Percentiles rank a stretch among this genome's conserved stretches.
Conservation (phyloP, 1,139 yeast species). For the Yamadazyma dushanensis region DNA sequence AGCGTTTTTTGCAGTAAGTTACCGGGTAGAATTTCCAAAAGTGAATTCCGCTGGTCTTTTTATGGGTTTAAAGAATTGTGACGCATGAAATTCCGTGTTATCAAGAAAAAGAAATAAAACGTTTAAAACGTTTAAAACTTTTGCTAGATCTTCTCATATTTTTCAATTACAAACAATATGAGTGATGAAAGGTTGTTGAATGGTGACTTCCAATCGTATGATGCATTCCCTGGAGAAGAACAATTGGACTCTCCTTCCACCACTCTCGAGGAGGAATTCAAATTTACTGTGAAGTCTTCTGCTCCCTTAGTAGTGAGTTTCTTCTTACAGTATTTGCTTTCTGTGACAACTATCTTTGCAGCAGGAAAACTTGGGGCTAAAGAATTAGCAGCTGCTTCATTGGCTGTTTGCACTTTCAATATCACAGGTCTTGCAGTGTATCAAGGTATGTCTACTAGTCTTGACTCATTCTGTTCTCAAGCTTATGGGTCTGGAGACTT, state of each 20-base stretch:
- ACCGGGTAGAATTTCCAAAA: not conserved
- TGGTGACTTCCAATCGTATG: constrained; percentile 24
- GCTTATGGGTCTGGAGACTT: constrained; percentile 45
- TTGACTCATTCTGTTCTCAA: constrained; percentile 56
- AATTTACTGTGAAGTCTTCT: constrained; percentile 36
- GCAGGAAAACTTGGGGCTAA: constrained; percentile 49
- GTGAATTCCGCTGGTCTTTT: not conserved
- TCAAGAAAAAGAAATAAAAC: not conserved
- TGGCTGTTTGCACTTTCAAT: constrained; percentile 50
- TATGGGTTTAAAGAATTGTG: too few relatives aligned
- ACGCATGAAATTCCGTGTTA: not conserved
- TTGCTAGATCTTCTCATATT: not conserved
- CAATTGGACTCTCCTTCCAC: constrained; percentile 4
- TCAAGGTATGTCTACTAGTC: constrained; percentile 56
- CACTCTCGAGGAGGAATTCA: constrained; percentile 23
- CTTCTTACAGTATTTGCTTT: constrained; percentile 48
- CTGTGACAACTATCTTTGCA: constrained; percentile 49
- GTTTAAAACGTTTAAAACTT: not conserved
- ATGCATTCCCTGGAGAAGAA: constrained; percentile 7
- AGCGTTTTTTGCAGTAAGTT: too few relatives aligned
- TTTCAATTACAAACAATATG: too few relatives aligned
- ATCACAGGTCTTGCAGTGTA: constrained; percentile 48
- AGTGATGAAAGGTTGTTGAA: constrained; percentile 32
- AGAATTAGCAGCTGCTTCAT: constrained; percentile 50
- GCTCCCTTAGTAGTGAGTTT: constrained; percentile 49